Percentiles rank a stretch among this genome's conserved stretches.
phyloP scores from a whole-genome alignment of 768 basidiomycete genomes.

The Boletus tylopilopsis region DNA sequence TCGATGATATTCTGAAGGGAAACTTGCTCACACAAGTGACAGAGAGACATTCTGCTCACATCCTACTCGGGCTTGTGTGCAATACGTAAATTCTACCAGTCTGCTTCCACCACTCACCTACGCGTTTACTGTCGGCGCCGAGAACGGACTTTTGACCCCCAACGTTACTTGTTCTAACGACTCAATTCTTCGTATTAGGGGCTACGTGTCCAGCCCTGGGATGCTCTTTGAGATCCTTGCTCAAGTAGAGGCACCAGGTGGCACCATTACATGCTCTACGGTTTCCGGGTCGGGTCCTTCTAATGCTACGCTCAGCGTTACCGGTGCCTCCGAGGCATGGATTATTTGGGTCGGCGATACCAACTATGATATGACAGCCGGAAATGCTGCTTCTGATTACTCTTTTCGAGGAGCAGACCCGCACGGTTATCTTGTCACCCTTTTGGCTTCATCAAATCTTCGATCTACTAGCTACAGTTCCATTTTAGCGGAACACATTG shows the following conservation, averaged over 20 bases:
- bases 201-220: slow-evolving; percentile 47
- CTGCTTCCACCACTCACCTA: slow-evolving; percentile 42
- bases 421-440: slow-evolving; percentile 40
- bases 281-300: slow-evolving; percentile 26
- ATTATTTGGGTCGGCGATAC: slow-evolving; percentile 75
- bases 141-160: slow-evolving; percentile 49
- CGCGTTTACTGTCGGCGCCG: slow-evolving; percentile 44
- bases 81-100: slow-evolving; percentile 44
- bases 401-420: slow-evolving; percentile 65
- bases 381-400: slow-evolving; percentile 50
- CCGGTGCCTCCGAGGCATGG: slow-evolving; percentile 50
- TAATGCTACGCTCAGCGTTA: slow-evolving; percentile 49
- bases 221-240: slow-evolving; percentile 70
- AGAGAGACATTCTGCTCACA: slow-evolving; percentile 66
- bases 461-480: slow-evolving; percentile 32
- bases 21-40: slow-evolving; percentile 2
- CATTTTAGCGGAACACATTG: slow-evolving; percentile 46
- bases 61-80: slow-evolving; percentile 56
- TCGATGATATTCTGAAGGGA: not conserved
- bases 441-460: slow-evolving; percentile 32
- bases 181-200: slow-evolving; percentile 52
- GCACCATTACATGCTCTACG: slow-evolving; percentile 32
- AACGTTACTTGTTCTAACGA: slow-evolving; percentile 59
- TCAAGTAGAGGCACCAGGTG: slow-evolving; percentile 37
- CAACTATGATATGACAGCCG: slow-evolving; percentile 61